phyloP scores from a whole-genome alignment of 2,329 filamentous ascomycete species.

The Trematosphaeria pertusa region DNA sequence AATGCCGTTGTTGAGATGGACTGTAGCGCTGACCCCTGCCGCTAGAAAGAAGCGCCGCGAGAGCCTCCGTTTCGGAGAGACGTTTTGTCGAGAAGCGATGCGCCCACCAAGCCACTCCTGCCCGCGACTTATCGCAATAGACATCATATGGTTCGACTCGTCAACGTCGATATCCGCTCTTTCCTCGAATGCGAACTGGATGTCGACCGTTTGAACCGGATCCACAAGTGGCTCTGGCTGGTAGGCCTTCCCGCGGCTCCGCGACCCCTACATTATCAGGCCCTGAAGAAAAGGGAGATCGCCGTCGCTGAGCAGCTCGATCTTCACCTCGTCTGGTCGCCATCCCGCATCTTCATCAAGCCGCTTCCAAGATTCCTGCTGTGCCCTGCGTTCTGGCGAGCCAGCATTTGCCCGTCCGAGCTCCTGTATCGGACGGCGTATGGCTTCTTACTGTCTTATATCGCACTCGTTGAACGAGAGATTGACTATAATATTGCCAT shows the following conservation, averaged over 20 bases:
- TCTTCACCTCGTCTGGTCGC: slow-evolving; percentile 30
- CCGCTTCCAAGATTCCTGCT: slow-evolving; percentile 28
- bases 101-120: slow-evolving; percentile 15
- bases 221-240: slow-evolving; percentile 29
- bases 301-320: slow-evolving; percentile 28
- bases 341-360: slow-evolving; percentile 26
- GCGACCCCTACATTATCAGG: slow-evolving; percentile 27
- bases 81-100: slow-evolving; percentile 1
- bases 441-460: slow-evolving; percentile 27
- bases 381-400: slow-evolving; percentile 24
- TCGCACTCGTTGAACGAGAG: slow-evolving; percentile 28
- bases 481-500: slow-evolving; percentile 27
- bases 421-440: slow-evolving; percentile 24
- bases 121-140: slow-evolving; percentile 28
- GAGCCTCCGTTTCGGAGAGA: slow-evolving; percentile 21
- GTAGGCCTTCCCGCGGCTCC: slow-evolving; percentile 25
- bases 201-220: slow-evolving; percentile 21
- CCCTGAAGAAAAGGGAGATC: slow-evolving; percentile 28
- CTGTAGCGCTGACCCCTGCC: too few relatives aligned
- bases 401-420: slow-evolving; percentile 21
- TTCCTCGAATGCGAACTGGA: slow-evolving; percentile 26
- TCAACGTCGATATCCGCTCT: slow-evolving; percentile 17
- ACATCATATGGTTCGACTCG: slow-evolving; percentile 17
- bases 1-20: too few relatives aligned
- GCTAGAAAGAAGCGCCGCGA: slow-evolving; percentile 5